Evolutionary conservation across 257 asterid species (phyloP).

Genomic region (Penstemon eatonii): DNA sequence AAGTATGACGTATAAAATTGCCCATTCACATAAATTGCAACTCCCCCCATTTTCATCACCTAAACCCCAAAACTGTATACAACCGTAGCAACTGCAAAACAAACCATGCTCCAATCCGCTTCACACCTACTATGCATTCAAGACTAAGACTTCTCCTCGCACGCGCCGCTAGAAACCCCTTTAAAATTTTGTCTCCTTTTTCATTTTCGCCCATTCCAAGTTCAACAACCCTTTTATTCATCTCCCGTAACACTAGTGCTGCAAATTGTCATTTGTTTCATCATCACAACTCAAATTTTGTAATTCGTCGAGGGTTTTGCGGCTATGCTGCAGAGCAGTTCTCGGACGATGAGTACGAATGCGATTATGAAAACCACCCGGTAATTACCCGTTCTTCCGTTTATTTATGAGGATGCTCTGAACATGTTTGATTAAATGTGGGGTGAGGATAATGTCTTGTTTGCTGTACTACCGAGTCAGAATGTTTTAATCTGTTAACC

Average conservation of each 20-base stretch:
- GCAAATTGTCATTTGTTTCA: slow-evolving; percentile 26
- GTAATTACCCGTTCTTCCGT: slow-evolving; percentile 36
- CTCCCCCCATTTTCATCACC: not conserved
- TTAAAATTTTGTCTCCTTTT: slow-evolving; percentile 25
- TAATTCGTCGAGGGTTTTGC: slow-evolving; percentile 44
- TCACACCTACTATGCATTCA: slow-evolving; percentile 58
- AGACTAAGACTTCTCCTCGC: slow-evolving; percentile 58
- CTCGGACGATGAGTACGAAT: slow-evolving; percentile 95
- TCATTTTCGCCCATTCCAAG: slow-evolving; percentile 26
- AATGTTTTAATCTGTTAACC: too few species aligned
- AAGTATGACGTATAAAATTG: too few species aligned
- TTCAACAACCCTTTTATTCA: not conserved
- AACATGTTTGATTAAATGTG: slow-evolving; percentile 31
- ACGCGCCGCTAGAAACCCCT: slow-evolving; percentile 47
- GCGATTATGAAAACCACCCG: slow-evolving; percentile 81
- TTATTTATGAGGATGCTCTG: slow-evolving; percentile 10
- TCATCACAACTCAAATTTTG: slow-evolving; percentile 26
- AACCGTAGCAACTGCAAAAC: not conserved
- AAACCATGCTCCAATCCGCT: slow-evolving; percentile 43
- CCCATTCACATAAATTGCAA: too few species aligned
- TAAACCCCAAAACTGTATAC: not conserved
- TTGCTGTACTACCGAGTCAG: too few species aligned
- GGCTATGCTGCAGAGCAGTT: slow-evolving; percentile 77
- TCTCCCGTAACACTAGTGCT: slow-evolving; percentile 9
- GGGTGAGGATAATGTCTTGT: too few species aligned